A percentile compares a stretch with the other conserved stretches of the same genome.
These are phyloP conservation scores for Diaporthe sp. DNA, from an alignment of 2,329 filamentous ascomycete species.

Conservation along the genomic window DNA sequence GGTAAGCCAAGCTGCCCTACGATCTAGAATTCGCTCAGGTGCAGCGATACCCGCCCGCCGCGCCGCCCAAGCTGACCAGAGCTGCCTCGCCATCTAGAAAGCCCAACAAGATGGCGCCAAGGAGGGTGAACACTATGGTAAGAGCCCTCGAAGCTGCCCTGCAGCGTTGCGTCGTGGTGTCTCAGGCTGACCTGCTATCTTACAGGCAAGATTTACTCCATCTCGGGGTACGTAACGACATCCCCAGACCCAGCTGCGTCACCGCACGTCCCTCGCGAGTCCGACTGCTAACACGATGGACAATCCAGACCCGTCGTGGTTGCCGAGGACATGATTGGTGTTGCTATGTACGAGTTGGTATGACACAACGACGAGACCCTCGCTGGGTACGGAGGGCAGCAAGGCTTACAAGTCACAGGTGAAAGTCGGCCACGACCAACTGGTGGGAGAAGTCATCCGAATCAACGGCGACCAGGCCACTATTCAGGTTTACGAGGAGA, in stretches of 20 bases:
- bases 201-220: constrained; percentile 73
- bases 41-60: constrained; percentile 17
- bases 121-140: constrained; percentile 58
- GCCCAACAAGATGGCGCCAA: constrained; percentile 53
- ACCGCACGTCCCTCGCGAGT: neutral
- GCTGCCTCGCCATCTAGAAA: constrained; percentile 48
- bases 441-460: constrained; percentile 98
- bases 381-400: neutral
- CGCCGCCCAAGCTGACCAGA: constrained; percentile 36
- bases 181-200: constrained; percentile 36
- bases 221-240: constrained; percentile 69
- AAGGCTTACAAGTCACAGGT: constrained; percentile 68
- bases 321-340: constrained; percentile 98
- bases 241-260: constrained; percentile 36
- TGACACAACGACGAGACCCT: constrained; percentile 49
- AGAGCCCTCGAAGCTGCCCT: constrained; percentile 42
- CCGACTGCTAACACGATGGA: constrained; percentile 51
- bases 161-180: constrained; percentile 17
- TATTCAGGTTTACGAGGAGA: constrained; percentile 99
- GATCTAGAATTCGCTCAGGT: constrained; percentile 33
- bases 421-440: constrained; percentile 89
- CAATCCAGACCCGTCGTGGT: constrained; percentile 85
- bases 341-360: constrained; percentile 99
- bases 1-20: constrained; percentile 58
- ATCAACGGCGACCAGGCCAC: constrained; percentile 96